Percentiles rank a stretch among this genome's conserved stretches.
Evolutionary conservation across 129 eudicot species (phyloP).

Genomic region (Artemisia annua): DNA sequence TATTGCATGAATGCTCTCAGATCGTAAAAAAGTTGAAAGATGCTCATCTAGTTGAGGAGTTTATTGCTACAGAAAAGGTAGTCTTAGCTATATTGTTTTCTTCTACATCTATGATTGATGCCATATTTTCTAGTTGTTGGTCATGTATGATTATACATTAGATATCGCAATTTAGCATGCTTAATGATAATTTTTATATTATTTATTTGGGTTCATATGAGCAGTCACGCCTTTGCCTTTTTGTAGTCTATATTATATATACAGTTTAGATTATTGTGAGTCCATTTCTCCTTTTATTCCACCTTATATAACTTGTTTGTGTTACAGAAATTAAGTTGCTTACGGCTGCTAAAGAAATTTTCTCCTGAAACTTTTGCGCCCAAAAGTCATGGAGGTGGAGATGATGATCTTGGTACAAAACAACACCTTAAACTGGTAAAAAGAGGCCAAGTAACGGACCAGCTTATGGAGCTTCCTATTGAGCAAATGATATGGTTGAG

Average conservation of each 20-base stretch:
- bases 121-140: conserved; percentile 9
- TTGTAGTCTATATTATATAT: not conserved
- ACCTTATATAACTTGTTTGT: conserved; percentile 5
- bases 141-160: not conserved
- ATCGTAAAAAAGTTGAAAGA: conserved; percentile 67
- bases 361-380: conserved; percentile 64
- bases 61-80: conserved; percentile 57
- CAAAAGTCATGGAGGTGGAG: conserved; percentile 49
- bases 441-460: conserved; percentile 72
- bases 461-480: conserved; percentile 88
- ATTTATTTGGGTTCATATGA: not conserved
- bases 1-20: conserved; percentile 39
- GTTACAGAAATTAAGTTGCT: conserved; percentile 67
- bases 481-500: conserved; percentile 84
- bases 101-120: conserved; percentile 1
- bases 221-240: not conserved
- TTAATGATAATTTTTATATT: not conserved
- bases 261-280: not conserved
- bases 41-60: conserved; percentile 65
- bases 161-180: not conserved
- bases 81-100: conserved; percentile 9
- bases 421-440: conserved; percentile 43
- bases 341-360: conserved; percentile 68
- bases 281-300: not conserved
- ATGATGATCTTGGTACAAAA: conserved; percentile 51